Evolutionary conservation across 208 protist genomes (phyloP).

Genomic region (Leishmania aethiopica): DNA sequence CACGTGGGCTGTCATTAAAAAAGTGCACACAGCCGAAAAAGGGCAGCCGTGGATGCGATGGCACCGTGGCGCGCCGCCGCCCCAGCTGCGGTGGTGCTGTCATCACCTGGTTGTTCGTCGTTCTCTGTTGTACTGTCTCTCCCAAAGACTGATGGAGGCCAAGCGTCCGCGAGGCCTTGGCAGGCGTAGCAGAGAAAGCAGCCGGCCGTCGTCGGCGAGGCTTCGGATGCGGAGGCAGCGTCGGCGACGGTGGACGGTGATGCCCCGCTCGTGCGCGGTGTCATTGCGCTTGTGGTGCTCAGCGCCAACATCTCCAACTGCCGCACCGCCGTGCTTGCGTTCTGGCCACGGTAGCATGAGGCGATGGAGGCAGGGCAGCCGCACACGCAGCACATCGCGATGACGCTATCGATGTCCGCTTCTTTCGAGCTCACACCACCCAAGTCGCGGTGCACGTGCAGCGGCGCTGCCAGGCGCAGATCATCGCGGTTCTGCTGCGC

Average conservation of each 20-base stretch:
- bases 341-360: background rate
- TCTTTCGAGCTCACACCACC: background rate
- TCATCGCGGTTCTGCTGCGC: slow-evolving; percentile 40
- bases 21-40: background rate
- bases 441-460: background rate
- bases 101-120: too few species aligned
- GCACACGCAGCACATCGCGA: slow-evolving; percentile 34
- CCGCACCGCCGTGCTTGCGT: background rate
- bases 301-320: background rate
- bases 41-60: background rate
- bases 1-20: background rate
- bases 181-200: slow-evolving; percentile 32
- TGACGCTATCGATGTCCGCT: background rate
- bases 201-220: background rate
- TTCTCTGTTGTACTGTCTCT: background rate
- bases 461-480: slow-evolving; percentile 5
- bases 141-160: slow-evolving; percentile 15
- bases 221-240: background rate
- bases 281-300: background rate
- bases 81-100: background rate
- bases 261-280: too few species aligned
- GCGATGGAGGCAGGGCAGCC: slow-evolving; percentile 17
- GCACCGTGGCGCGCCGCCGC: background rate
- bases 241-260: background rate
- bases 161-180: slow-evolving; percentile 15